phyloP scores from a whole-genome alignment of 257 asterid species.

The Forsythia suspensa region DNA sequence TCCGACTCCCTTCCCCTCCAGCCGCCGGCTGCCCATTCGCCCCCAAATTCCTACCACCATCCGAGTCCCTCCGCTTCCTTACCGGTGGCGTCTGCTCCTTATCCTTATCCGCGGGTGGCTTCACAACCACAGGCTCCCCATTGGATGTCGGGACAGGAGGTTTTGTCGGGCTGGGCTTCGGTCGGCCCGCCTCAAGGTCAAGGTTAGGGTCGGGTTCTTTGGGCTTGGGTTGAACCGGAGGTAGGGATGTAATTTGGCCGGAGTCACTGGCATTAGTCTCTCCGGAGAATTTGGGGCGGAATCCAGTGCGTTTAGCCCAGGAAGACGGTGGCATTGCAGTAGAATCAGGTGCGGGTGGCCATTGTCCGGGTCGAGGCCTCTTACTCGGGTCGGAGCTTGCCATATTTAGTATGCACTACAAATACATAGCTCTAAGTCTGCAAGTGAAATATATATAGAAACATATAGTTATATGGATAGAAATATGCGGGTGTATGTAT shows the following conservation, averaged over 20 bases:
- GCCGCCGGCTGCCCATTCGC: conserved; percentile 50
- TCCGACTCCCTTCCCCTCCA: conserved; percentile 38
- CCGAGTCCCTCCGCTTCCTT: conserved; percentile 87
- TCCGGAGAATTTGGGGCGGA: conserved; percentile 93
- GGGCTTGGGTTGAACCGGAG: conserved; percentile 20
- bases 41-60: conserved; percentile 57
- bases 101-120: conserved; percentile 38
- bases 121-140: conserved; percentile 53
- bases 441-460: not conserved
- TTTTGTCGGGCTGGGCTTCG: conserved; percentile 31
- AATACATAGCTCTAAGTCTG: conserved; percentile 27
- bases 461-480: not conserved
- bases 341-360: conserved; percentile 41
- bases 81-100: conserved; percentile 50
- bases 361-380: conserved; percentile 64
- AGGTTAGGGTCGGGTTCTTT: conserved; percentile 39
- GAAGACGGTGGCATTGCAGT: conserved; percentile 84
- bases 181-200: conserved; percentile 80
- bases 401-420: conserved; percentile 41
- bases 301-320: conserved; percentile 95
- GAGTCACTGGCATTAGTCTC: conserved; percentile 92
- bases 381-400: conserved; percentile 74
- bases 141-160: conserved; percentile 34
- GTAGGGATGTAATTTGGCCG: conserved; percentile 49
- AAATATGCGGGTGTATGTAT: conserved; percentile 4